Conservation (phyloP, 2,329 filamentous ascomycete genomes). For the Nemania sp. region DNA sequence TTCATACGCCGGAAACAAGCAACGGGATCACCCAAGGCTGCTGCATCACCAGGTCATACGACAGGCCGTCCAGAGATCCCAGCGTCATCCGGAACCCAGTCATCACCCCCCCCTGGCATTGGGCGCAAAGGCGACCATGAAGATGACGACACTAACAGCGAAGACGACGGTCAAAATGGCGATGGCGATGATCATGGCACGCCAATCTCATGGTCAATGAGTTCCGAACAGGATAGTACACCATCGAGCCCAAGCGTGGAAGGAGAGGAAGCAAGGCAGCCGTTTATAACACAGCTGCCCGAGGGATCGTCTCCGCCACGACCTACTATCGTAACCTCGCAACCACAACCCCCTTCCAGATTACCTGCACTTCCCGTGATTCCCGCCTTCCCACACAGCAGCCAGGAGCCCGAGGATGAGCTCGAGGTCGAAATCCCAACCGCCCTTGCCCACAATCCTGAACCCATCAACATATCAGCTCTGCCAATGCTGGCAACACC, state of each 20-base stretch:
- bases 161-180: constrained; percentile 2
- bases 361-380: constrained; percentile 8
- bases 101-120: neutral
- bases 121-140: constrained; percentile 7
- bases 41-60: neutral
- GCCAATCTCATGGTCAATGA: constrained; percentile 22
- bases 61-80: neutral
- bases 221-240: constrained; percentile 14
- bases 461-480: constrained; percentile 33
- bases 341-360: neutral
- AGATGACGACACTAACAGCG: neutral
- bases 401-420: constrained; percentile 38
- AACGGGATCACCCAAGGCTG: constrained; percentile 8
- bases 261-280: constrained; percentile 11
- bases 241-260: constrained; percentile 14
- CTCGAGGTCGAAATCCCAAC: constrained; percentile 41
- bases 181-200: constrained; percentile 7
- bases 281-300: constrained; percentile 36
- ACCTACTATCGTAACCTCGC: constrained; percentile 27
- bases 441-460: constrained; percentile 29
- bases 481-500: constrained; percentile 37
- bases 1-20: constrained; percentile 26
- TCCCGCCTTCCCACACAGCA: constrained; percentile 34
- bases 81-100: constrained; percentile 12
- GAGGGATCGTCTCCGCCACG: constrained; percentile 29